Base-by-base conservation (phyloP, 108 stramenopile species). In the Aurantiochytrium sp. region DNA sequence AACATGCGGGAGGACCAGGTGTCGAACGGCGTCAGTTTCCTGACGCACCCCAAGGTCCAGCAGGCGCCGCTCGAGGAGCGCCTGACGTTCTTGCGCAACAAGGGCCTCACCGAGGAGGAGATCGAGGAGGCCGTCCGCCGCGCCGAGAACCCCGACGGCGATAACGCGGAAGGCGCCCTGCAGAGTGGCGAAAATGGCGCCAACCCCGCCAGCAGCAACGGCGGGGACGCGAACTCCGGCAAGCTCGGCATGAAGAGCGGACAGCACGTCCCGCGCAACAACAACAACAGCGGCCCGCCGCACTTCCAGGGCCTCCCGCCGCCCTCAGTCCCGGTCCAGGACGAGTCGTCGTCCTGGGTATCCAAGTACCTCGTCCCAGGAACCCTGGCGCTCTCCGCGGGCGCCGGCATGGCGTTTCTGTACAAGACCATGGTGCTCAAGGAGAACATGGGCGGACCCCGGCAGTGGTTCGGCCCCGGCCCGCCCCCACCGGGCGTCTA, bases 1-100 rank as follows among this genome's bases (percentile, higher is more conserved):
- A 65, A 65, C 19, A 81, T 81, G 73, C 10, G 73, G 73, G 73
- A 81, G 73, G 73, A 81, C 42, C 73, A 81, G 73, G 45, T 81
- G 39, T n/a, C 27, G 10, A 81, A 81, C 32, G 73, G 42, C 73
- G 73, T 81, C 42, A 81, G 24, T 41, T 81, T 81, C 45, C 30
- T 81, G 73, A 81, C 73, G 73, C 73, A 81, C 45, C 73, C 73
- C 27, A 81, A 81, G 30, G 73, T 81, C 42, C 73, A 81, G 24
- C n/a, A 41, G 39, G 73, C 73, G 6, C 39, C 73, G n/a, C 45
- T 81, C 27, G 73, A 81, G 24, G 73, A 81, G 73, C 73, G 73
- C 6, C 45, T 81, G 21, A 48, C 45, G 21, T 81, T 81, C 32
- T 24, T 81, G 73, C 21, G 73, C n/a, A 81, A 81, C 73, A 81